These are phyloP conservation scores for Mortierella sp. DNA, from an alignment of 371 early-diverging fungal genomes.

Conservation along the genomic window DNA sequence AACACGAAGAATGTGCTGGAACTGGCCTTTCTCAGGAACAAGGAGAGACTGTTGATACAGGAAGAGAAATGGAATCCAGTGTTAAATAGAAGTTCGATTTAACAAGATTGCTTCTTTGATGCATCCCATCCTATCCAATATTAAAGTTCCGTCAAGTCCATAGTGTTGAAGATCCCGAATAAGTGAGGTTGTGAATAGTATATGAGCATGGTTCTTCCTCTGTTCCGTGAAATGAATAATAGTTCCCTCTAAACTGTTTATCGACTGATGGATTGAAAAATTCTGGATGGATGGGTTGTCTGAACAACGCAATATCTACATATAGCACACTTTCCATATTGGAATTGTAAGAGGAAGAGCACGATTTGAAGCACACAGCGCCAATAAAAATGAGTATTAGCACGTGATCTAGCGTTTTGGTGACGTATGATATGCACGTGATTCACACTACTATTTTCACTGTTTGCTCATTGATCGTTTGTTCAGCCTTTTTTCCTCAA, in stretches of 20 bases:
- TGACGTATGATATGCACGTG: background rate
- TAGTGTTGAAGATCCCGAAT: background rate
- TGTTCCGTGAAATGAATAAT: background rate
- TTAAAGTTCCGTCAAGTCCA: background rate
- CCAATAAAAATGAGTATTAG: background rate
- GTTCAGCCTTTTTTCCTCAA: slow-evolving; percentile 27
- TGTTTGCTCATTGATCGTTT: slow-evolving; percentile 2
- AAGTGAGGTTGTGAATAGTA: background rate
- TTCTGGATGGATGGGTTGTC: slow-evolving; percentile 22
- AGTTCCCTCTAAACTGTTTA: background rate
- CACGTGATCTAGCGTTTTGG: slow-evolving; percentile 6
- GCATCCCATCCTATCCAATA: background rate
- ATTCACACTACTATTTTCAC: background rate
- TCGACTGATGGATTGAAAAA: slow-evolving; percentile 12
- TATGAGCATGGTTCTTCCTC: background rate
- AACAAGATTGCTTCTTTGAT: background rate
- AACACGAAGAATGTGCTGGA: slow-evolving; percentile 99
- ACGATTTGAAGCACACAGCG: background rate
- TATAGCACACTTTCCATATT: slow-evolving; percentile 36
- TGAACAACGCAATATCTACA: slow-evolving; percentile 2
- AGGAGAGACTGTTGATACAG: slow-evolving; percentile 80
- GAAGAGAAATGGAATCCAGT: slow-evolving; percentile 23
- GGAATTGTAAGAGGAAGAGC: slow-evolving; percentile 40
- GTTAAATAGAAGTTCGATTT: slow-evolving; percentile 41
- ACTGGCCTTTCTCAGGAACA: slow-evolving; percentile 89